Base-by-base conservation (phyloP, 2,329 filamentous ascomycete genomes). In the Nannizziopsis barbatae region DNA sequence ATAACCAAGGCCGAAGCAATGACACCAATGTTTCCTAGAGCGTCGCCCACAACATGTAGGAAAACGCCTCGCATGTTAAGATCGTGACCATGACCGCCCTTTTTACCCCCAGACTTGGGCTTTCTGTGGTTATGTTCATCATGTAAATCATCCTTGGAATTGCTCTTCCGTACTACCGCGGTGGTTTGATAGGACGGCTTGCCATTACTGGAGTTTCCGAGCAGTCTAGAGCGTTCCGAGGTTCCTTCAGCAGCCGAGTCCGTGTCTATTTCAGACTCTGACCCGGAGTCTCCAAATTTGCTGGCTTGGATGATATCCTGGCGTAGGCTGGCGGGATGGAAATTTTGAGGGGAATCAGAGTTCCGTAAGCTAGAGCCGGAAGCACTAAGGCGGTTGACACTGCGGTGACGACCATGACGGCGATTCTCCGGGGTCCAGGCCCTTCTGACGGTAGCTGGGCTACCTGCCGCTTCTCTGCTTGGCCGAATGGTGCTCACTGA, bases 221-320 rank as follows among this genome's bases (percentile, higher is more conserved):
- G 52, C 45, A 70, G 53, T 48, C 61, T 50, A 45, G 67, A 58
- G 52, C 63, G 55, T 52, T 72, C 71, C 7, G 76, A 72, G 9
- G 66, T 66, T 30, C 73, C 76, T 27, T 79, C 79, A 44, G 74
- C 71, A 20, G 76, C 75, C 2, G 79, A 73, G 12, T 75, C 75
- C 11, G 22, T 27, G 22, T 44, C 35, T 11, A 22, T 15, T 14
- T 49, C 46, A 20, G 38, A 14, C 14, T 49, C 46, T 17, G 39
- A 30, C 3, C 37, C 40, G 11, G 71, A 65, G 4, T 72, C 75
- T 3, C 73, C 70, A 40, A 80, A 71, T 44, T 79, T 77, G 51
- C 81, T 83, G n/a, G 86, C 86, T 33, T 83, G 82, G 55, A 96
- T 93, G 57, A 98, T 95, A 49, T 90, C 87, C 63, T 94, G 85